Percentiles rank a stretch among this genome's conserved stretches.
Evolutionary conservation across 139 green algal species (phyloP).

Genomic region (Coccomyxa sp.): DNA sequence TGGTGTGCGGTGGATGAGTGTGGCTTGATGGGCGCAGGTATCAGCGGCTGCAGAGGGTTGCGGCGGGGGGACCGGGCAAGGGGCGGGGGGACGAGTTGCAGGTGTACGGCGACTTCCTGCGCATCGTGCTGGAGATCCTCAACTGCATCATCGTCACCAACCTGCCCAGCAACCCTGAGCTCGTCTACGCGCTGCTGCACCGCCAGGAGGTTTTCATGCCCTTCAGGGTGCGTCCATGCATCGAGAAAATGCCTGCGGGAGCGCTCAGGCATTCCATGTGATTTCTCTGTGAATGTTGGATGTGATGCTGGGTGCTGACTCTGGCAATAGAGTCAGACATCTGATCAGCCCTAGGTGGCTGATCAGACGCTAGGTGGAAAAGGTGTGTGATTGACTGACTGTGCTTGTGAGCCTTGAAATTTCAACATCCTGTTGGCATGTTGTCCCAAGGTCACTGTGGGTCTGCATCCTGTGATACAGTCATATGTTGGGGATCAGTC

Average conservation of each 20-base stretch:
- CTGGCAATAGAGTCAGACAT: too few relatives aligned
- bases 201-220: conserved; percentile 53
- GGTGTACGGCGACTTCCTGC: conserved; percentile 78
- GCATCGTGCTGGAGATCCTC: conserved; percentile 83
- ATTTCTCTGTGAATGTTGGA: too few relatives aligned
- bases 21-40: not conserved
- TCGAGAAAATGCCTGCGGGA: not conserved
- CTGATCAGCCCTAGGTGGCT: too few relatives aligned
- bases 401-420: too few relatives aligned
- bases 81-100: conserved; percentile 44
- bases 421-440: too few relatives aligned
- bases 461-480: too few relatives aligned
- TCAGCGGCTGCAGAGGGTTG: conserved; percentile 1
- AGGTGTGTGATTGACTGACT: too few relatives aligned
- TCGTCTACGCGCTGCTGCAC: conserved; percentile 91
- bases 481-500: too few relatives aligned
- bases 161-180: conserved; percentile 44
- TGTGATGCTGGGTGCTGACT: too few relatives aligned
- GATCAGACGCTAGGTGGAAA: too few relatives aligned
- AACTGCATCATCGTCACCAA: conserved; percentile 67
- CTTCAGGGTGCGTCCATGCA: conserved; percentile 22
- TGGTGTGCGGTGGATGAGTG: too few relatives aligned
- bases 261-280: not conserved
- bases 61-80: not conserved
- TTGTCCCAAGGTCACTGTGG: too few relatives aligned